Evolutionary conservation across 2,329 filamentous ascomycete species (phyloP).

Genomic region (Fusarium sp.): DNA sequence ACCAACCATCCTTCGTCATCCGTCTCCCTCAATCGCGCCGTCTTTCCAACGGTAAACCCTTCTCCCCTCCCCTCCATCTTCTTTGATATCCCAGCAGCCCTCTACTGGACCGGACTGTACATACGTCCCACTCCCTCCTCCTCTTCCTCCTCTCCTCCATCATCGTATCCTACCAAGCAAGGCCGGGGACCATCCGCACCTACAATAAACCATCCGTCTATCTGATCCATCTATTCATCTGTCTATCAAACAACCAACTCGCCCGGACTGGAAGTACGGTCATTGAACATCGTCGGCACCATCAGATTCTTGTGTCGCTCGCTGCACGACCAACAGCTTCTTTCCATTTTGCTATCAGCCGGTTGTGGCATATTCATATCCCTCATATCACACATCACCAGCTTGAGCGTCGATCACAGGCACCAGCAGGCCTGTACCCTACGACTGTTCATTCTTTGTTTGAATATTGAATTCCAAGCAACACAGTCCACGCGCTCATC

Average conservation of each 20-base stretch:
- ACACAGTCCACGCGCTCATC: conserved; percentile 13
- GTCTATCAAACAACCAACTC: conserved; percentile 35
- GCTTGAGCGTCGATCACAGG: conserved; percentile 5
- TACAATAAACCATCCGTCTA: conserved; percentile 36
- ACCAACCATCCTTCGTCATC: conserved; percentile 52
- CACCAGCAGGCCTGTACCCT: conserved; percentile 2
- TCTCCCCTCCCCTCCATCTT: conserved; percentile 37
- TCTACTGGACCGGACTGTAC: conserved; percentile 11
- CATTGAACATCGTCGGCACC: conserved; percentile 28
- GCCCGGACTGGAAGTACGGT: conserved; percentile 20
- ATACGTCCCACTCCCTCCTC: conserved; percentile 41
- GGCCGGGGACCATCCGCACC: conserved; percentile 33
- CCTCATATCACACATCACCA: conserved; percentile 14
- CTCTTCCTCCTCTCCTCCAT: conserved; percentile 26
- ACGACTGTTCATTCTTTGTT: conserved; percentile 1
- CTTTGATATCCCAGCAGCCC: conserved; percentile 40
- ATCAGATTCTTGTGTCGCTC: conserved; percentile 21
- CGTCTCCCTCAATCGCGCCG: conserved; percentile 47
- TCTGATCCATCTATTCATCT: conserved; percentile 18
- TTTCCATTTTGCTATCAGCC: conserved; percentile 12
- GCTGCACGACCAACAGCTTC: conserved; percentile 13
- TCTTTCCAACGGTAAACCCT: conserved; percentile 44
- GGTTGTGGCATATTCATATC: conserved; percentile 5
- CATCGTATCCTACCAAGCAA: conserved; percentile 28
- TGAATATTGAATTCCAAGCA: conserved; percentile 11